Evolutionary conservation across 306 rosid genomes (phyloP), one percentile per base, ranked within the genome.

Genomic region (Malus sieversii): DNA sequence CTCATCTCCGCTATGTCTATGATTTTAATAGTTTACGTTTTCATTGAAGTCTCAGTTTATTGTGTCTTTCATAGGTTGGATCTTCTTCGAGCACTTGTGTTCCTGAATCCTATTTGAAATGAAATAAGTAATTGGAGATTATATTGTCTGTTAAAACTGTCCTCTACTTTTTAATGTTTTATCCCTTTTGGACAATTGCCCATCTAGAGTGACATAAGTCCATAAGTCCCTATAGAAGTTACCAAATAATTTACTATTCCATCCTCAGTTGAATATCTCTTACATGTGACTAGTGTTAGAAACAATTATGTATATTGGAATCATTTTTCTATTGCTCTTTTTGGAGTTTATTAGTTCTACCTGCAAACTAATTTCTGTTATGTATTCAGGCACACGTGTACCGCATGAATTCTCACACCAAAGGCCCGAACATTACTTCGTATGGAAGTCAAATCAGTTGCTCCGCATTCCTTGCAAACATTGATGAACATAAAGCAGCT

Each of bases 401-500:
- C 79, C 63, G 71, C 61, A 65, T 64, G 77, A 66, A 73, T 62
- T 73, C 70, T 70, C 87, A 78, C 59, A 68, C 22, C 25, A 73
- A 79, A 72, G 82, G 82, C 75, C 77, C 77, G 25, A 88, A 89
- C 70, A 64, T 72, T 52, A 81, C 87, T 67, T 64, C 71, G 38
- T 77, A 76, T 83, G 77, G 80, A 78, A 76, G 60, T 73, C 77
- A 77, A 63, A 76, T 84, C 74, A 83, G 72, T 68, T 94, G 98
- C 88, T 87, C 95, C 42, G 93, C 97, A 27, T 94, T 94, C 85
- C 93, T 94, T 74, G 98, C 98, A 73, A 94, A 94, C 78, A 94
- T 92, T 68, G 98, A 94, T 75, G 96, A 88, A 70, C 79, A 42
- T 58, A 90, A 78, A 63, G 79, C 80, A 29, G 95, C 93, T 57